These are phyloP conservation scores for Dendrothele bispora DNA, from an alignment of 768 basidiomycete genomes.

Conservation along the genomic window DNA sequence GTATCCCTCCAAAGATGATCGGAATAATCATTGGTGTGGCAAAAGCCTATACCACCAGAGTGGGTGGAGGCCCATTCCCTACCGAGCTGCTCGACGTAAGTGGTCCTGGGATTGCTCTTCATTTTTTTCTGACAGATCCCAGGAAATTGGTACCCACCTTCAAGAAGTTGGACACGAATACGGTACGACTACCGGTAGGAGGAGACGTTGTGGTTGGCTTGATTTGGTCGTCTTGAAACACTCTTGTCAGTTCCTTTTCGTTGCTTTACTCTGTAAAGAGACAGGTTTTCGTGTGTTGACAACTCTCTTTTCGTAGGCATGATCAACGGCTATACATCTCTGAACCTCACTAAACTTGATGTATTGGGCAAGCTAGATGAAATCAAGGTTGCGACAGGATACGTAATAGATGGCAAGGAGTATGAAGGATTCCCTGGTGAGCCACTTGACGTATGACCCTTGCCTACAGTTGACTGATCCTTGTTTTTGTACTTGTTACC, in stretches of 20 bases:
- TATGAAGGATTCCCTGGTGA: constrained; percentile 85
- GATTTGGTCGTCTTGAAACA: constrained; percentile 94
- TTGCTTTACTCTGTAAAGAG: too few species aligned
- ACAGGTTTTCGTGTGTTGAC: too few species aligned
- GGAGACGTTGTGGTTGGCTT: constrained; percentile 95
- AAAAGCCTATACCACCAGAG: constrained; percentile 98
- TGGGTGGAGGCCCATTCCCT: constrained; percentile 98
- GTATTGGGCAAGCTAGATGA: constrained; percentile 81
- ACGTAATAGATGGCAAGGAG: constrained; percentile 74
- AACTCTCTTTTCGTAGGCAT: too few species aligned
- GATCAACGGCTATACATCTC: constrained; percentile 92
- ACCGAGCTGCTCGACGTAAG: constrained; percentile 89
- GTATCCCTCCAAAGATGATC: constrained; percentile 87
- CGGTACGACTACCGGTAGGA: constrained; percentile 90
- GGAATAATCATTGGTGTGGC: constrained; percentile 90
- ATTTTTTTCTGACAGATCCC: constrained; percentile 5
- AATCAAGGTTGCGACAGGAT: constrained; percentile 86
- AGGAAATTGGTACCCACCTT: constrained; percentile 83
- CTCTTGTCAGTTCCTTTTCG: too few species aligned
- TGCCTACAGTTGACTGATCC: neutral
- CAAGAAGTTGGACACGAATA: constrained; percentile 94
- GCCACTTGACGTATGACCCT: constrained; percentile 18
- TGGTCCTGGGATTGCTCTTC: constrained; percentile 6
- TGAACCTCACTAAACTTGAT: constrained; percentile 97
- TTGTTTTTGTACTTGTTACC: neutral